Evolutionary conservation across 306 rosid genomes (phyloP).

Genomic region (Malus fusca): DNA sequence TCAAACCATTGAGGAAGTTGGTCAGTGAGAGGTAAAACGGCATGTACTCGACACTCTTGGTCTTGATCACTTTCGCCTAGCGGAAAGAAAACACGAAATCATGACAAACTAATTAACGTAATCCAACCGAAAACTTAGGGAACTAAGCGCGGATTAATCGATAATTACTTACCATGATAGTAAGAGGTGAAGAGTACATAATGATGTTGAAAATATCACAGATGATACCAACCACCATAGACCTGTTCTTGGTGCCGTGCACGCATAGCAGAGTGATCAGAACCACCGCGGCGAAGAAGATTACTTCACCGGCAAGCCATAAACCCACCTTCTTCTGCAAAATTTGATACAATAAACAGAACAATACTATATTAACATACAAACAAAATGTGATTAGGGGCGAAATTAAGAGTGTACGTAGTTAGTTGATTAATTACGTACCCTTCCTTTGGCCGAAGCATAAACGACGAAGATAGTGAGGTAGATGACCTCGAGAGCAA

Average conservation of each 20-base stretch:
- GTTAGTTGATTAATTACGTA: neutral
- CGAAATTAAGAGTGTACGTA: too few relatives aligned
- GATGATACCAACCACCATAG: slow-evolving; percentile 56
- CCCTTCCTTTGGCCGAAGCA: slow-evolving; percentile 41
- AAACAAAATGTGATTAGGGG: too few relatives aligned
- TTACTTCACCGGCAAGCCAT: slow-evolving; percentile 9
- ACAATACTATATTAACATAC: too few relatives aligned
- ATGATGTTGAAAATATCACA: slow-evolving; percentile 59
- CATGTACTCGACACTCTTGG: slow-evolving; percentile 72
- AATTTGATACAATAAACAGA: neutral
- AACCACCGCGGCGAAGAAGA: slow-evolving; percentile 33
- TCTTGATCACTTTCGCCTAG: slow-evolving; percentile 53
- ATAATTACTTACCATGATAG: slow-evolving; percentile 43
- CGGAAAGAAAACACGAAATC: neutral
- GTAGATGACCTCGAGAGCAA: slow-evolving; percentile 43
- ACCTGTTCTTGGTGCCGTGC: slow-evolving; percentile 31
- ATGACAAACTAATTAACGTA: neutral
- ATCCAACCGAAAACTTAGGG: neutral
- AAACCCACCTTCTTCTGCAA: slow-evolving; percentile 36
- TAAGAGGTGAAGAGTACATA: slow-evolving; percentile 68
- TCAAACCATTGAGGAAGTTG: slow-evolving; percentile 52
- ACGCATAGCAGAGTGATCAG: slow-evolving; percentile 29
- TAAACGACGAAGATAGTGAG: slow-evolving; percentile 35
- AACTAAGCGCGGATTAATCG: neutral
- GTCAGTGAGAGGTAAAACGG: slow-evolving; percentile 65